A percentile compares a stretch with the other conserved stretches of the same genome.
phyloP scores from a whole-genome alignment of 140 eudicot genomes.

The Anethum foeniculum region DNA sequence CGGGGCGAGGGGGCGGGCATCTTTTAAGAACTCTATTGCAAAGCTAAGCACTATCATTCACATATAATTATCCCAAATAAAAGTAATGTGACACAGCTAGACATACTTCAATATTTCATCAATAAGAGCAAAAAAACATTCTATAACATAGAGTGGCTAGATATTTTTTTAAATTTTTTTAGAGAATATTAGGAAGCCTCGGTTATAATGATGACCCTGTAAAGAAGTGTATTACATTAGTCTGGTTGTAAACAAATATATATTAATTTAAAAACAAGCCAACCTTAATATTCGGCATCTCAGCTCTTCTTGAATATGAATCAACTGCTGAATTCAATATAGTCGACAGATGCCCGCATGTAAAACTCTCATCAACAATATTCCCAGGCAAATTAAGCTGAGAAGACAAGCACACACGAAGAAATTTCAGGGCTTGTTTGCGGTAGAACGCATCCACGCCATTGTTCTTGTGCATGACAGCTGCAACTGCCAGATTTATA shows the following conservation, averaged over 20 bases:
- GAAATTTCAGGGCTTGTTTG: conserved; percentile 90
- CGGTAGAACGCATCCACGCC: conserved; percentile 74
- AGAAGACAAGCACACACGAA: conserved; percentile 82
- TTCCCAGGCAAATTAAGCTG: conserved; percentile 93
- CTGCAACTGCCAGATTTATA: conserved; percentile 87
- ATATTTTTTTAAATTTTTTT: too few species aligned
- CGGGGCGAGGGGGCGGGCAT: too few species aligned
- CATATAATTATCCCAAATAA: neutral
- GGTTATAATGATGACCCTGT: neutral
- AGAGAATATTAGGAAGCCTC: conserved; percentile 3
- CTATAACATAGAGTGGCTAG: neutral
- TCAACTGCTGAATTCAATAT: conserved; percentile 68
- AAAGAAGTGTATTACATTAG: neutral
- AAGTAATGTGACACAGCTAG: neutral
- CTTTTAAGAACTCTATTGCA: neutral
- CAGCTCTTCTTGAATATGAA: conserved; percentile 74
- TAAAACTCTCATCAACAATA: conserved; percentile 52
- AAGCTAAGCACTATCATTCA: neutral
- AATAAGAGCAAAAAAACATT: neutral
- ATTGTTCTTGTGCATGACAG: conserved; percentile 71
- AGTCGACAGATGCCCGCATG: conserved; percentile 56
- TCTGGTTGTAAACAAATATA: neutral
- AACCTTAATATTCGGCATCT: conserved; percentile 90
- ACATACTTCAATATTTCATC: neutral
- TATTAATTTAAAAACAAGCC: conserved; percentile 13